Percentiles rank a stretch among this genome's conserved stretches.
Evolutionary conservation across 768 basidiomycete genomes (phyloP).

Genomic region (Hemileccinum impolitum): DNA sequence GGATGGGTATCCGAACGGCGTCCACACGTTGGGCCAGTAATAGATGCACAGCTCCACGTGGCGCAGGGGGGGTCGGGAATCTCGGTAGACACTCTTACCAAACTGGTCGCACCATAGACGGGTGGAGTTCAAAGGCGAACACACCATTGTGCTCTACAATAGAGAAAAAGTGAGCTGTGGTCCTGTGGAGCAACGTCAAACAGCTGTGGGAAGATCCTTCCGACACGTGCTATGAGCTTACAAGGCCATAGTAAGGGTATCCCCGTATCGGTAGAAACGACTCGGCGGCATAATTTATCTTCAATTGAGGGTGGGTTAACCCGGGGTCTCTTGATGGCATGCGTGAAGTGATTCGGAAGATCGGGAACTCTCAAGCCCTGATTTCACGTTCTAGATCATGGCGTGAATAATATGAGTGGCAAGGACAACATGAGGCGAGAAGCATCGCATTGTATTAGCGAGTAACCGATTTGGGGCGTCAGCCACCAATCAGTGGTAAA

Average conservation of each 20-base stretch:
- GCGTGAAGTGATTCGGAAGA: conserved; percentile 17
- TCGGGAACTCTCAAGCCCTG: conserved; percentile 13
- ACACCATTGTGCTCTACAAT: neutral
- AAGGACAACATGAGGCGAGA: conserved; percentile 28
- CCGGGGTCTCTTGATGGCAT: conserved; percentile 23
- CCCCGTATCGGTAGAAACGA: neutral
- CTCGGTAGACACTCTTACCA: conserved; percentile 6
- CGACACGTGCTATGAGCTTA: conserved; percentile 1
- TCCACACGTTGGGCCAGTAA: conserved; percentile 16
- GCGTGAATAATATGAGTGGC: conserved; percentile 24
- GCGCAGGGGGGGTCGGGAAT: conserved; percentile 3
- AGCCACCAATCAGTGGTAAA: conserved; percentile 11
- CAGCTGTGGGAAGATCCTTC: neutral
- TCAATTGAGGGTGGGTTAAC: neutral
- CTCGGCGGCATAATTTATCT: neutral
- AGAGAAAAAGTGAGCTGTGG: neutral
- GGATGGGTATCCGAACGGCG: conserved; percentile 1
- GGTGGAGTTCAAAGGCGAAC: neutral
- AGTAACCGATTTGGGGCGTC: conserved; percentile 15
- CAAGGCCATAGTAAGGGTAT: neutral
- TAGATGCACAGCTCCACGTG: conserved; percentile 18
- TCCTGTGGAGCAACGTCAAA: neutral
- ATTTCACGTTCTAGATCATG: conserved; percentile 23
- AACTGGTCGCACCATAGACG: neutral
- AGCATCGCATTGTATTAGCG: conserved; percentile 20